These are phyloP conservation scores for Lasiodiplodia sp. DNA, from an alignment of 2,329 filamentous ascomycete genomes.

Conservation along the genomic window DNA sequence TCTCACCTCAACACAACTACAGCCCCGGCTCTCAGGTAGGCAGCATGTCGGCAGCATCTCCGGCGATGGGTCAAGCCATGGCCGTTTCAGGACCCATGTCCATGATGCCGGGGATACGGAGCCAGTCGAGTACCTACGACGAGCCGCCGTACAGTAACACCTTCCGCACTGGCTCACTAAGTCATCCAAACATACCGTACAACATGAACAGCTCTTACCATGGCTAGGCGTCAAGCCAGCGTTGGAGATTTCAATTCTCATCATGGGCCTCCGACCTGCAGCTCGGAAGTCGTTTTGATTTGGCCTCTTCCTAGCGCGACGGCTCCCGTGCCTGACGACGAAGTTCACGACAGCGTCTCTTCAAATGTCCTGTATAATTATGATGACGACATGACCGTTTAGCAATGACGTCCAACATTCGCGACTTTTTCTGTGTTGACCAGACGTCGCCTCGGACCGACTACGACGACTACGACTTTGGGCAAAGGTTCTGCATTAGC, in stretches of 20 bases:
- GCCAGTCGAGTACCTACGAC: slow-evolving; percentile 8
- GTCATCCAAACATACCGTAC: slow-evolving; percentile 27
- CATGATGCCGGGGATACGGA: slow-evolving; percentile 26
- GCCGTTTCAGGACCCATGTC: slow-evolving; percentile 3
- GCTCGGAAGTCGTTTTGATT: slow-evolving; percentile 7
- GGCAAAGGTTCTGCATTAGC: slow-evolving; percentile 24
- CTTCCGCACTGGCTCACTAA: slow-evolving; percentile 23
- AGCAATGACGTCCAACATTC: slow-evolving; percentile 23
- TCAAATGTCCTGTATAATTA: slow-evolving; percentile 23
- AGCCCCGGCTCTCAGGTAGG: slow-evolving; percentile 23
- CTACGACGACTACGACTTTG: slow-evolving; percentile 20
- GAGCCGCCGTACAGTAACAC: slow-evolving; percentile 24
- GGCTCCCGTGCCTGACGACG: slow-evolving; percentile 1
- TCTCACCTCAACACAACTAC: slow-evolving; percentile 23
- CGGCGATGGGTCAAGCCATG: slow-evolving; percentile 20
- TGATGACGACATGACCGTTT: slow-evolving; percentile 22
- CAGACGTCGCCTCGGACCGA: not conserved
- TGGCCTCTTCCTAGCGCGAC: slow-evolving; percentile 17
- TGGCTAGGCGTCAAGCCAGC: slow-evolving; percentile 9
- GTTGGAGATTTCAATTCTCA: slow-evolving; percentile 1
- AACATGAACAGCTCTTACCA: slow-evolving; percentile 19
- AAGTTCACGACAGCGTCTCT: slow-evolving; percentile 24
- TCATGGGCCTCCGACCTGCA: slow-evolving; percentile 1
- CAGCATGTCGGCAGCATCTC: slow-evolving; percentile 23
- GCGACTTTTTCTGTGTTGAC: slow-evolving; percentile 2